phyloP scores from a whole-genome alignment of 2,329 filamentous ascomycete genomes.

The Diaporthe citriasiana region DNA sequence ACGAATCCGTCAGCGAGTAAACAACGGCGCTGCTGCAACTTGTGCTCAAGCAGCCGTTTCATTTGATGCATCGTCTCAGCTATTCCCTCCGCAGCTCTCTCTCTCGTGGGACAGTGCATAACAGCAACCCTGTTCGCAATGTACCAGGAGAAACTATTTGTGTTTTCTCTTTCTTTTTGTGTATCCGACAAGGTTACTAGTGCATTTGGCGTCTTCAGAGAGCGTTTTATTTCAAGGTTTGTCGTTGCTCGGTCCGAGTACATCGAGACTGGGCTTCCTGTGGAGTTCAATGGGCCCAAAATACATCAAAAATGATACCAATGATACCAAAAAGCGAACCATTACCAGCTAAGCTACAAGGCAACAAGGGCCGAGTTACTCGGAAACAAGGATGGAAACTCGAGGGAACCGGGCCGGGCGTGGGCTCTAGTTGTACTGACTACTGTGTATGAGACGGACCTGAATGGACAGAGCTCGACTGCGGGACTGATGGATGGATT shows the following conservation, averaged over 20 bases:
- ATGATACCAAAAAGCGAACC: constrained; percentile 41
- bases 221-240: constrained; percentile 18
- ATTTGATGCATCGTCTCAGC: background rate
- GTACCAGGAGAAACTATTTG: background rate
- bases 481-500: constrained; percentile 27
- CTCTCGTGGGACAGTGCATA: background rate
- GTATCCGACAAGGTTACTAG: constrained; percentile 10
- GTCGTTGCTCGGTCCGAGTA: background rate
- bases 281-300: constrained; percentile 33
- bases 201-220: constrained; percentile 35
- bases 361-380: background rate
- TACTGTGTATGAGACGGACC: constrained; percentile 21
- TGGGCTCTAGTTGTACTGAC: constrained; percentile 11
- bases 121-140: background rate
- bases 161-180: constrained; percentile 20
- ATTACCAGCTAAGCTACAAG: constrained; percentile 20
- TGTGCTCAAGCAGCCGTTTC: background rate
- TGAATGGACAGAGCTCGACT: background rate
- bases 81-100: background rate
- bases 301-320: constrained; percentile 42
- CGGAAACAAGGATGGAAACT: background rate
- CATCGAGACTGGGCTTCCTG: constrained; percentile 18
- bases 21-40: background rate
- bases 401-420: background rate
- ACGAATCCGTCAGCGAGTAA: constrained; percentile 53